Conservation (phyloP, 768 basidiomycete genomes). For the Phlebiopsis flavidoalba region DNA sequence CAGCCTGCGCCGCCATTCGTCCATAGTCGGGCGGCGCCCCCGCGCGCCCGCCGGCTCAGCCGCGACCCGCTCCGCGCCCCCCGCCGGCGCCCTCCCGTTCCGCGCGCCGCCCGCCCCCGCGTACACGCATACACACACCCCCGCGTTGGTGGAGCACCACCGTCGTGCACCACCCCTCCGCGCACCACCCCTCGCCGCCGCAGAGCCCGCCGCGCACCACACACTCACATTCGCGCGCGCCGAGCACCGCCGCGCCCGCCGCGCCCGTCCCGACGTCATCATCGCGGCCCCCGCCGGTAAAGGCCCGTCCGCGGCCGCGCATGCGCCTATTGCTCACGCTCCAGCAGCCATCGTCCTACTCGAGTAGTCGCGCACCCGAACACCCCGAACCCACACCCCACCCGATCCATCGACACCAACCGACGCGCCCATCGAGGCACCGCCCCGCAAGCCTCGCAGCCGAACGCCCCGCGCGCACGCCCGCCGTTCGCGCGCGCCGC, state of each 20-base stretch:
- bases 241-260: background rate
- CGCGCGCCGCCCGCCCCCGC: conserved; percentile 19
- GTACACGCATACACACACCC: background rate
- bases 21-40: conserved; percentile 3
- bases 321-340: no score
- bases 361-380: no score
- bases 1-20: background rate
- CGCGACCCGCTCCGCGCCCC: conserved; percentile 12
- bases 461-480: background rate
- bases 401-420: conserved; percentile 2
- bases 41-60: conserved; percentile 19
- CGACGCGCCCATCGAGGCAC: conserved; percentile 6
- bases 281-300: background rate
- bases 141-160: conserved; percentile 8
- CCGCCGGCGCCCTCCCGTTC: conserved; percentile 13
- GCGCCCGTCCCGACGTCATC: background rate
- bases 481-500: background rate
- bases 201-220: background rate
- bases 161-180: background rate
- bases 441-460: background rate
- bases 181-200: background rate
- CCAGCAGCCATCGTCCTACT: conserved; percentile 9
- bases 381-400: background rate
- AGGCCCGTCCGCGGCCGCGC: background rate
- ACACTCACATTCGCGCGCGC: background rate